phyloP scores from a whole-genome alignment of 805 yeast genomes.

The Nakazawaea ernobii region DNA sequence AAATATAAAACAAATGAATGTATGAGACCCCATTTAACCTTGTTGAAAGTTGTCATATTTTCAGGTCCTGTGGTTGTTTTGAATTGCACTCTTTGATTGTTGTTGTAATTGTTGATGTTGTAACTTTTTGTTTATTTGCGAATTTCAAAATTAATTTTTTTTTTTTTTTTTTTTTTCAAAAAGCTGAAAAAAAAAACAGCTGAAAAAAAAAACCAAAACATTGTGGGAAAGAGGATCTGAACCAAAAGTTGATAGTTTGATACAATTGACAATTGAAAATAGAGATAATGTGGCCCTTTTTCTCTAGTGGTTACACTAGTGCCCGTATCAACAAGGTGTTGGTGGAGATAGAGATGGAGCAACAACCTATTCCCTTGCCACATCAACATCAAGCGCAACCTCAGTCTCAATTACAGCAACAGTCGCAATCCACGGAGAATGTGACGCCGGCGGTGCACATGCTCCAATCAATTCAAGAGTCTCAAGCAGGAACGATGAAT shows the following conservation, averaged over 20 bases:
- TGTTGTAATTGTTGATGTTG: too few species aligned
- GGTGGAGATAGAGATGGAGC: constrained; percentile 30
- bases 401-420: neutral
- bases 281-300: constrained; percentile 29
- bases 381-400: constrained; percentile 11
- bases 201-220: neutral
- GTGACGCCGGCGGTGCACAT: constrained; percentile 26
- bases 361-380: constrained; percentile 14
- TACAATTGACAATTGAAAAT: too few species aligned
- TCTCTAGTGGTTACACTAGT: constrained; percentile 30
- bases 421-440: neutral
- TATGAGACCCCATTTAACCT: neutral
- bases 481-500: constrained; percentile 3
- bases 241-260: too few species aligned
- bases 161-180: too few species aligned
- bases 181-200: neutral
- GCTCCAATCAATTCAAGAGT: constrained; percentile 28
- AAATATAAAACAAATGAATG: neutral
- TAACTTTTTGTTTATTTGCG: too few species aligned
- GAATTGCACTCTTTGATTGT: too few species aligned
- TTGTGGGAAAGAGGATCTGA: too few species aligned
- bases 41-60: too few species aligned
- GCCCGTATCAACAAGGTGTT: constrained; percentile 30
- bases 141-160: too few species aligned
- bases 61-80: too few species aligned